Evolutionary conservation across 257 asterid genomes (phyloP), one percentile per base, ranked within the genome.

Genomic region (Phtheirospermum japonicum): DNA sequence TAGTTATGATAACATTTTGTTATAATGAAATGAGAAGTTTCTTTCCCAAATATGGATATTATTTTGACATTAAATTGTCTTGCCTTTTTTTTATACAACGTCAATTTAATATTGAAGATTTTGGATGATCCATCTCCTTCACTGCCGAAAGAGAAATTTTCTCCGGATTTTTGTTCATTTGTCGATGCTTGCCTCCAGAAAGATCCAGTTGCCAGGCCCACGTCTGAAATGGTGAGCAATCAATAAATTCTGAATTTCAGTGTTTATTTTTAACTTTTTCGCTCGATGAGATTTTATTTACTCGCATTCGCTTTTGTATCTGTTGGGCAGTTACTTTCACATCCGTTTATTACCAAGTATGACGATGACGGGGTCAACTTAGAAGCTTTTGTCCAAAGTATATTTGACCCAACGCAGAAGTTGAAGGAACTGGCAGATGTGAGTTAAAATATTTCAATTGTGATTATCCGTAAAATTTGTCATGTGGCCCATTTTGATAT

Each of bases 51-150:
- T 67, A 64, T 61, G 42, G n/a, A 56, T 55, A 58, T 68, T 26
- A 49, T 59, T 57, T 50, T 79, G 57, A 65, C 28, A 26, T 40
- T 56, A 49, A 65, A 2, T 50, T 54, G 2, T 48, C 54, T 48
- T 59, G 65, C 17, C 53, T 61, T 63, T 63, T 58, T 54, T 53
- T 5, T 40, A 2, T 9, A 40, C 12, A 20, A 9, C 4, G 32
- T 3, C 57, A 19, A 17, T 65, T 46, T 52, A 17, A 4, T 63
- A 23, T 59, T 57, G 73, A 73, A 93, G 99, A 89, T 93, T 67
- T 81, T 93, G 65, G 99, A 93, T 45, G 99, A 93, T 79, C 95
- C 96, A 63, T 93, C 99, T 75, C 99, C 99, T 63, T 85, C 97
- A 59, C 87, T 89, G 60, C 74, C 77, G 42, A 73, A 80, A 57